Evolutionary conservation across 371 early-diverging fungal species (phyloP).

Genomic region (Neoconidiobolus thromboides): DNA sequence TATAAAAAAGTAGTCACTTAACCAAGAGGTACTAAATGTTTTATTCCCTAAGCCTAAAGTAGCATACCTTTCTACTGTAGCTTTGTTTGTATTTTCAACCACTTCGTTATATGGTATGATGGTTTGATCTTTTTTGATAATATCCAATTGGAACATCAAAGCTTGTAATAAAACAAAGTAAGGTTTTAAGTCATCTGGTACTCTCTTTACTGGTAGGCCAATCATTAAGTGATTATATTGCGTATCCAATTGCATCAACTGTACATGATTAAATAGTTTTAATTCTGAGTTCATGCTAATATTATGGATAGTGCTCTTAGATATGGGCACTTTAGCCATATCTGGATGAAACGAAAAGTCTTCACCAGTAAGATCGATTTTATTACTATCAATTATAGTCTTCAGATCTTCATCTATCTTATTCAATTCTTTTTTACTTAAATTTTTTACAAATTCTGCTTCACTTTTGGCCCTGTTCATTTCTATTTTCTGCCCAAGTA

Average conservation of each 20-base stretch:
- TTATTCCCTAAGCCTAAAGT: conserved; percentile 36
- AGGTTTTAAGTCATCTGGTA: conserved; percentile 29
- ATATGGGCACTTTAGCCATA: conserved; percentile 15
- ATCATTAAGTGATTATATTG: conserved; percentile 29
- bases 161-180: conserved; percentile 37
- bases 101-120: conserved; percentile 30
- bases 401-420: conserved; percentile 19
- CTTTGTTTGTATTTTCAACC: conserved; percentile 29
- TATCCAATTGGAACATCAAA: conserved; percentile 15
- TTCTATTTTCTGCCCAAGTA: conserved; percentile 25
- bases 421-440: conserved; percentile 27
- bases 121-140: not conserved
- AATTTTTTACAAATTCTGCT: conserved; percentile 14
- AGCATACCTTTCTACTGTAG: conserved; percentile 15
- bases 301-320: conserved; percentile 9
- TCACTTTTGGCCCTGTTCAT: conserved; percentile 15
- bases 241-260: conserved; percentile 35
- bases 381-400: conserved; percentile 32
- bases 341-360: conserved; percentile 29
- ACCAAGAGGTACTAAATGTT: conserved; percentile 26
- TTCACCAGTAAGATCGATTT: conserved; percentile 25
- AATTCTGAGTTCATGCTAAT: not conserved
- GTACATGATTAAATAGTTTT: conserved; percentile 8
- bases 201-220: conserved; percentile 21
- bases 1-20: conserved; percentile 32